Evolutionary conservation across 768 basidiomycete genomes (phyloP).

Genomic region (Lentinula sp.): DNA sequence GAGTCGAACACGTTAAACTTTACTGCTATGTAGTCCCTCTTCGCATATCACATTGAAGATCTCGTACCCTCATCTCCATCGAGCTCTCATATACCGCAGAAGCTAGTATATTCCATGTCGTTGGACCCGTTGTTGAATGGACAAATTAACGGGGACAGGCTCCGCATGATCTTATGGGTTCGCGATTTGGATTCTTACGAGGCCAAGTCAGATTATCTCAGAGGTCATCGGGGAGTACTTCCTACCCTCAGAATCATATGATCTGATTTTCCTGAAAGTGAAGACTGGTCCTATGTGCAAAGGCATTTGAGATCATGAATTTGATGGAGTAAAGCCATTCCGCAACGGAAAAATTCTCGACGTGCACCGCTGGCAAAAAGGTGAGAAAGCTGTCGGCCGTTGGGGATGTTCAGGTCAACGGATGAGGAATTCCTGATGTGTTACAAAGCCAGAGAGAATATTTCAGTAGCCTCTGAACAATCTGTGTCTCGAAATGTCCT

Average conservation of each 20-base stretch:
- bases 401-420: conserved; percentile 91
- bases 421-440: conserved; percentile 92
- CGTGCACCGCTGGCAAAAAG: conserved; percentile 73
- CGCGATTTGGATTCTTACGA: conserved; percentile 67
- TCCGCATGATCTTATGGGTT: conserved; percentile 56
- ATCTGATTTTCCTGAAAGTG: conserved; percentile 88
- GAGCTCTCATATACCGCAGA: conserved; percentile 74
- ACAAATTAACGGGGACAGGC: conserved; percentile 73
- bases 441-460: conserved; percentile 36
- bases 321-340: conserved; percentile 86
- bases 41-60: conserved; percentile 95
- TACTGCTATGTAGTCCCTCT: conserved; percentile 50
- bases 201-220: conserved; percentile 90
- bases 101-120: conserved; percentile 93
- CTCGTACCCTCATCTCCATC: conserved; percentile 84
- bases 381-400: conserved; percentile 79
- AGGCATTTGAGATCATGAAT: conserved; percentile 98
- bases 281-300: conserved; percentile 90
- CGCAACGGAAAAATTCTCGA: conserved; percentile 64
- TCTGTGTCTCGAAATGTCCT: too few species aligned
- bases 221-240: conserved; percentile 92
- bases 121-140: conserved; percentile 94
- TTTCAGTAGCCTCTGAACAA: too few species aligned
- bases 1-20: too few species aligned
- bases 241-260: conserved; percentile 85